Conservation (phyloP, 805 yeast species). For the Lipomyces lipofer region DNA sequence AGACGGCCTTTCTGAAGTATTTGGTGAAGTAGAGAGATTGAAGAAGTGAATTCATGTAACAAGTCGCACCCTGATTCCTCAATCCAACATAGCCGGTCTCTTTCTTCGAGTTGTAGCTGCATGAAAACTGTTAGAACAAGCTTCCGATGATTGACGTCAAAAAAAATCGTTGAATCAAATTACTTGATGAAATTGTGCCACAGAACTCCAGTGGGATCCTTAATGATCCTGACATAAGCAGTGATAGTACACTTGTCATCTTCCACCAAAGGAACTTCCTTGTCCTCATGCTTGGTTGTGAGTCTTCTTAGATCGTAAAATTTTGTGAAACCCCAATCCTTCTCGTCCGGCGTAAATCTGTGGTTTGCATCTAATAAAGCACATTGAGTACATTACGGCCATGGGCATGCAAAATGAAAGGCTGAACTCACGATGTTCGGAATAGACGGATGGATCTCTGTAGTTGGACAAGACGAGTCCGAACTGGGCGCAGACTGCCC, state of each 20-base stretch:
- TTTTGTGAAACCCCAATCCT: constrained; percentile 96
- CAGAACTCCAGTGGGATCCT: constrained; percentile 89
- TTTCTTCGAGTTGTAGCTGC: constrained; percentile 72
- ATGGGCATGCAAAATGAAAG: neutral
- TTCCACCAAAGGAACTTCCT: constrained; percentile 47
- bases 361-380: constrained; percentile 57
- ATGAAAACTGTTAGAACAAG: neutral
- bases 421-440: constrained; percentile 45
- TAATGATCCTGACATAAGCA: constrained; percentile 70
- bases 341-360: constrained; percentile 69
- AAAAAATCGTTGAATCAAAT: neutral
- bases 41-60: constrained; percentile 87
- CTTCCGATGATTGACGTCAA: neutral
- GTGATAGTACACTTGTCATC: constrained; percentile 68
- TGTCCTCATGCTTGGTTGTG: constrained; percentile 39
- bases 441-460: constrained; percentile 58
- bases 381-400: neutral
- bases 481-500: constrained; percentile 93
- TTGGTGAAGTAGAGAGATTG: constrained; percentile 90
- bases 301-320: constrained; percentile 58
- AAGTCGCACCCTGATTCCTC: constrained; percentile 96
- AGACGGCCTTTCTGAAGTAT: constrained; percentile 78
- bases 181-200: constrained; percentile 83
- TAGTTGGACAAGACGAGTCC: constrained; percentile 85
- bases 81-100: constrained; percentile 90